Evolutionary conservation across 371 early-diverging fungal genomes (phyloP), one percentile per base, ranked within the genome.

Genomic region (Basidiobolus heterosporus): DNA sequence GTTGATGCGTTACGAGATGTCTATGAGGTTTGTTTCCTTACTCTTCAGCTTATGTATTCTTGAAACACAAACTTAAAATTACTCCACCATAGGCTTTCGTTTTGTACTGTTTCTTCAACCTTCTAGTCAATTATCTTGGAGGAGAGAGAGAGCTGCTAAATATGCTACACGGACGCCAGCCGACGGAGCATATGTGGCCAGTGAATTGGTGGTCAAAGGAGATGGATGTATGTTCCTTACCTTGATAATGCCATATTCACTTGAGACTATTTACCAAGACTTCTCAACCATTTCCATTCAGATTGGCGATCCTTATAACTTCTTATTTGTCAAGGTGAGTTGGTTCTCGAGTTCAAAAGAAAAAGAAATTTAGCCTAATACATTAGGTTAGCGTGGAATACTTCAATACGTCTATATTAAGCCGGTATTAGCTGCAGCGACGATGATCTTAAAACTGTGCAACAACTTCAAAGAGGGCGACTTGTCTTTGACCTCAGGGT

Each of bases 391-490:
- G 50, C 67, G 94, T 44, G 89, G 92, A 3, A 88, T 95, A 21
- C 71, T 95, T 13, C 94, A 93, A 59, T 95, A 88, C 57, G 88
- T 92, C 38, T 72, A 85, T 52, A 69, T 91, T 18, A 95, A 93
- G 51, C 94, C 94, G 0, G 44, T 85, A 1, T 58, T 89, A 38
- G 82, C 88, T 0, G 61, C 79, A 5, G 49, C 83, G 9, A 89
- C 88, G 8, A 80, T 93, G 80, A 46, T 82, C 2, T 62, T 90
- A 23, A 85, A 86, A 52, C 67, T 75, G 16, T 60, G 69, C 3
- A 82, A 76, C 13, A 59, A 62, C 17, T 95, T 89, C 58, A 65
- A 78, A 21, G 93, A 93, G 43, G 91, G 91, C 36, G 67, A 74
- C 24, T 78, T 90, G 52, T 66, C 78, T 0, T 54, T 73, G 60